Evolutionary conservation across 805 yeast species (phyloP).

Genomic region (Wickerhamomyces bovis): DNA sequence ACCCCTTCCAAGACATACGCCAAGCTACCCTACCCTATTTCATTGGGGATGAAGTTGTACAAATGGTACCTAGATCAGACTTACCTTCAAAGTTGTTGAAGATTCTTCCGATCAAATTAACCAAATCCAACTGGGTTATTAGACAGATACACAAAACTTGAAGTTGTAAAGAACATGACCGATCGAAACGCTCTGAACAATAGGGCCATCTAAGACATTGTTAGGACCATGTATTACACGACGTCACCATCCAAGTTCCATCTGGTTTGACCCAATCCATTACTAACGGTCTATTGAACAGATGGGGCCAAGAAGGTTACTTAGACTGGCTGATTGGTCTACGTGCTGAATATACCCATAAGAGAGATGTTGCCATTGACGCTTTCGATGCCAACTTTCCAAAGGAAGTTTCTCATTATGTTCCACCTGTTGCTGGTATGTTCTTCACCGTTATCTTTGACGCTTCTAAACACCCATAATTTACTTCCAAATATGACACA

Average conservation of each 20-base stretch:
- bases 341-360: conserved; percentile 76
- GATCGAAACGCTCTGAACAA: no score
- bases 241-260: conserved; percentile 67
- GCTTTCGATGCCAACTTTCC: conserved; percentile 60
- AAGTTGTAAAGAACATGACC: no score
- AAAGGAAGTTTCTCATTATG: conserved; percentile 31
- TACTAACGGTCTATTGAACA: conserved; percentile 48
- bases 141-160: no score
- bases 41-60: no score
- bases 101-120: no score
- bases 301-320: conserved; percentile 76
- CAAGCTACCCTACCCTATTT: no score
- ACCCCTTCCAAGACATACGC: no score
- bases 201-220: no score
- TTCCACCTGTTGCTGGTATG: conserved; percentile 82
- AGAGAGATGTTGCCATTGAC: conserved; percentile 84
- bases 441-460: conserved; percentile 72
- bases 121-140: no score
- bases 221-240: no score
- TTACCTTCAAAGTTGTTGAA: no score
- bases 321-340: conserved; percentile 63
- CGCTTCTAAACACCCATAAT: conserved; percentile 76
- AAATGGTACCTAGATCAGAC: no score
- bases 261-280: conserved; percentile 68
- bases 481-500: conserved; percentile 40